Conservation (phyloP, 306 rosid species). For the Crataegus laevigata region DNA sequence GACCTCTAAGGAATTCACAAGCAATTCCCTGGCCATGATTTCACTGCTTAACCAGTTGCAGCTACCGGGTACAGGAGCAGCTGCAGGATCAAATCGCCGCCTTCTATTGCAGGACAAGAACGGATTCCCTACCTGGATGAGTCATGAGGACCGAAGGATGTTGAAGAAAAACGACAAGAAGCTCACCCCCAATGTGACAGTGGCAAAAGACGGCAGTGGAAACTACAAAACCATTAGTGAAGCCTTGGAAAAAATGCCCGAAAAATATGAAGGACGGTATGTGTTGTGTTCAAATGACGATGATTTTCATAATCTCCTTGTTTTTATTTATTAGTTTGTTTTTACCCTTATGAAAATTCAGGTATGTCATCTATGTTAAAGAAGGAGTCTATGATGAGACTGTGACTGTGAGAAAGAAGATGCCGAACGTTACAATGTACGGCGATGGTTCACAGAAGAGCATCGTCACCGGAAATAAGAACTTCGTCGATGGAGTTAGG, state of each 20-base stretch:
- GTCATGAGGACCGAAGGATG: constrained; percentile 41
- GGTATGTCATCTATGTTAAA: constrained; percentile 71
- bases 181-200: constrained; percentile 65
- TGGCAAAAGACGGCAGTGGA: constrained; percentile 72
- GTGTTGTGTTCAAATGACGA: neutral
- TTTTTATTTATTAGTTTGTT: neutral
- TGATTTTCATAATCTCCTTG: neutral
- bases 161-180: constrained; percentile 43
- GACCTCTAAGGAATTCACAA: constrained; percentile 41
- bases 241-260: constrained; percentile 54
- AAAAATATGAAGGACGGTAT: constrained; percentile 52
- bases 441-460: constrained; percentile 94
- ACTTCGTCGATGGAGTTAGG: constrained; percentile 56
- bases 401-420: constrained; percentile 46
- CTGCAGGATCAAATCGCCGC: constrained; percentile 16
- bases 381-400: constrained; percentile 67
- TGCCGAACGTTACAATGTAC: constrained; percentile 63
- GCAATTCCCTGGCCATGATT: constrained; percentile 74
- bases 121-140: constrained; percentile 59
- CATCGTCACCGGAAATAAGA: constrained; percentile 66
- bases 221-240: constrained; percentile 55
- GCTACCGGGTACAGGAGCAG: neutral
- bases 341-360: constrained; percentile 12
- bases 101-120: constrained; percentile 31
- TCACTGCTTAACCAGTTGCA: constrained; percentile 27